Evolutionary conservation across 106 monocot species (phyloP).

Genomic region (Dendrobium chrysotoxum): DNA sequence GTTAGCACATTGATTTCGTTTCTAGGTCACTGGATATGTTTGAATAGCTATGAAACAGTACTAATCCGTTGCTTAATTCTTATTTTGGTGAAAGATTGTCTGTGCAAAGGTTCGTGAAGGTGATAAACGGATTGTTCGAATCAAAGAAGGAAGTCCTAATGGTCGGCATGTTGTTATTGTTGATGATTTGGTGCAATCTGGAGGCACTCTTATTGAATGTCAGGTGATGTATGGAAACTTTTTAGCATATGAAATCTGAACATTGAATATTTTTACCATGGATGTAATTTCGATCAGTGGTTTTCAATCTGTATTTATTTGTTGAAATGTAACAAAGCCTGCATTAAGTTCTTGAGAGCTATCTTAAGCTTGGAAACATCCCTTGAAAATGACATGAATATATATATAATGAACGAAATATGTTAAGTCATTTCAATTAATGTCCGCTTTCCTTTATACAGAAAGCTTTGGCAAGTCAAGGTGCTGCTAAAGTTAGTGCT

Average conservation of each 20-base stretch:
- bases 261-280: background rate
- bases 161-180: slow-evolving; percentile 94
- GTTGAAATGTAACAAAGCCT: background rate
- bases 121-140: slow-evolving; percentile 83
- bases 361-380: background rate
- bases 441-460: slow-evolving; percentile 10
- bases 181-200: slow-evolving; percentile 94
- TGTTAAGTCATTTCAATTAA: background rate
- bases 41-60: background rate
- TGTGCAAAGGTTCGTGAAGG: slow-evolving; percentile 91
- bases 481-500: slow-evolving; percentile 87
- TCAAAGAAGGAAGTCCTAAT: slow-evolving; percentile 80
- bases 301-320: background rate
- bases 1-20: slow-evolving; percentile 24
- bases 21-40: background rate
- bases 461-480: slow-evolving; percentile 84
- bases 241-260: background rate
- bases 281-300: background rate
- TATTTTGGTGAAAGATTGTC: slow-evolving; percentile 41
- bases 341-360: background rate
- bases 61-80: slow-evolving; percentile 3
- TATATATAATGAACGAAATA: background rate
- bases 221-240: slow-evolving; percentile 38
- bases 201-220: slow-evolving; percentile 89
- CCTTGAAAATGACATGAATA: background rate